Percentiles rank a stretch among this genome's conserved stretches.
Evolutionary conservation across 306 rosid species (phyloP).

Genomic region (Oemleria cerasiformis): DNA sequence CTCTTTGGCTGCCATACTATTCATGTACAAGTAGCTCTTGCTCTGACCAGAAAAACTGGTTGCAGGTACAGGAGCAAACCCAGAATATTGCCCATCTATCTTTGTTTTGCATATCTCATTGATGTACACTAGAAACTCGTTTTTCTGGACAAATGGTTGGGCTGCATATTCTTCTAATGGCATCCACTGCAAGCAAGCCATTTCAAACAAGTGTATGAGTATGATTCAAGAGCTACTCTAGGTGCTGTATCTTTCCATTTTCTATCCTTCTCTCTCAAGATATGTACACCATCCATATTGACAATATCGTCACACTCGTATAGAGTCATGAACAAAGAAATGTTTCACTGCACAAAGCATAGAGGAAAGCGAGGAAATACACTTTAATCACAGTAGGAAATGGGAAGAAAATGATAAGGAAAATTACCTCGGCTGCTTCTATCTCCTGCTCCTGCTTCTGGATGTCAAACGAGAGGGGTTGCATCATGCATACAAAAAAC

Average conservation of each 20-base stretch:
- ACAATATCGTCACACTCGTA: neutral
- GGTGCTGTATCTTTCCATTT: neutral
- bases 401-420: neutral
- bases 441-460: slow-evolving; percentile 68
- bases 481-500: slow-evolving; percentile 74
- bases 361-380: neutral
- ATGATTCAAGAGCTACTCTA: neutral
- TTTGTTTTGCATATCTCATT: slow-evolving; percentile 49
- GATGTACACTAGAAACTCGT: slow-evolving; percentile 38
- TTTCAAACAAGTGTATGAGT: neutral
- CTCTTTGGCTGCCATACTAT: slow-evolving; percentile 38
- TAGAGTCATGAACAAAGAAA: neutral
- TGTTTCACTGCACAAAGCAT: neutral
- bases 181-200: slow-evolving; percentile 72
- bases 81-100: slow-evolving; percentile 50
- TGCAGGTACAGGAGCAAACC: slow-evolving; percentile 47
- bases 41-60: slow-evolving; percentile 24
- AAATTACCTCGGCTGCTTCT: slow-evolving; percentile 69
- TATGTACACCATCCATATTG: neutral
- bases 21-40: slow-evolving; percentile 45
- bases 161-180: slow-evolving; percentile 62
- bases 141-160: slow-evolving; percentile 50
- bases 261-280: neutral
- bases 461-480: slow-evolving; percentile 60
- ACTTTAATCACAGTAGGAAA: neutral